These are phyloP conservation scores for Rhynchospora breviuscula DNA, from an alignment of 176 grass and related monocot species.

Conservation along the genomic window DNA sequence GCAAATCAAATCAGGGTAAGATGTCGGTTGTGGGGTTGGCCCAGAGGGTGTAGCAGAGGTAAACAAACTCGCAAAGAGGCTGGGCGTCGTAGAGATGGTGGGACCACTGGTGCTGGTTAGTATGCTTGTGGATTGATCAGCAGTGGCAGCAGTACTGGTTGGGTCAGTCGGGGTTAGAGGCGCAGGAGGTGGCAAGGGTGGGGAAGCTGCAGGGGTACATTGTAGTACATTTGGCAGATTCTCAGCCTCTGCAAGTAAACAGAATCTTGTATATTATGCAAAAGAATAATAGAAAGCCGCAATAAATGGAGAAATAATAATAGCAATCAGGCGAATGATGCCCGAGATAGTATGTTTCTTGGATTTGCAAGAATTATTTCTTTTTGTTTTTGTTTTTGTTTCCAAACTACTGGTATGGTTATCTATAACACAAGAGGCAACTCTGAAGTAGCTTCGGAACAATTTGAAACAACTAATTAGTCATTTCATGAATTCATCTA, in stretches of 20 bases:
- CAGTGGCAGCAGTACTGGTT: slow-evolving; percentile 9
- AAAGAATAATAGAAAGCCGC: too few species aligned
- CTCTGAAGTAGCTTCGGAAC: too few species aligned
- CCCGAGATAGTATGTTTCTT: too few species aligned
- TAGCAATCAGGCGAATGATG: too few species aligned
- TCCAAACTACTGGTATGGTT: too few species aligned
- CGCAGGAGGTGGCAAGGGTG: background rate
- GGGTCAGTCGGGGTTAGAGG: background rate
- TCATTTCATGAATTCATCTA: too few species aligned
- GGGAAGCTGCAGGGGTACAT: slow-evolving; percentile 45
- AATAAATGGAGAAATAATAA: too few species aligned
- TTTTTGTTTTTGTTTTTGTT: too few species aligned
- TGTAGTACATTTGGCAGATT: slow-evolving; percentile 19
- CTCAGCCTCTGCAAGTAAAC: slow-evolving; percentile 49
- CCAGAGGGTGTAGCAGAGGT: slow-evolving; percentile 40
- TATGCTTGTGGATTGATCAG: slow-evolving; percentile 11
- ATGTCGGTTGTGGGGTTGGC: slow-evolving; percentile 10
- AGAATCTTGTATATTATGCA: background rate
- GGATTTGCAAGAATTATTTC: too few species aligned
- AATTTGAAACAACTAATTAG: too few species aligned
- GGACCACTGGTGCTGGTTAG: slow-evolving; percentile 29
- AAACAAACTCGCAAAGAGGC: slow-evolving; percentile 70
- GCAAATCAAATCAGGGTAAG: slow-evolving; percentile 24
- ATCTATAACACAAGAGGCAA: too few species aligned
- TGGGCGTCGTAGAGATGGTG: slow-evolving; percentile 33